These are phyloP conservation scores for Cubamyces sp. DNA, from an alignment of 768 basidiomycete genomes.

Conservation along the genomic window DNA sequence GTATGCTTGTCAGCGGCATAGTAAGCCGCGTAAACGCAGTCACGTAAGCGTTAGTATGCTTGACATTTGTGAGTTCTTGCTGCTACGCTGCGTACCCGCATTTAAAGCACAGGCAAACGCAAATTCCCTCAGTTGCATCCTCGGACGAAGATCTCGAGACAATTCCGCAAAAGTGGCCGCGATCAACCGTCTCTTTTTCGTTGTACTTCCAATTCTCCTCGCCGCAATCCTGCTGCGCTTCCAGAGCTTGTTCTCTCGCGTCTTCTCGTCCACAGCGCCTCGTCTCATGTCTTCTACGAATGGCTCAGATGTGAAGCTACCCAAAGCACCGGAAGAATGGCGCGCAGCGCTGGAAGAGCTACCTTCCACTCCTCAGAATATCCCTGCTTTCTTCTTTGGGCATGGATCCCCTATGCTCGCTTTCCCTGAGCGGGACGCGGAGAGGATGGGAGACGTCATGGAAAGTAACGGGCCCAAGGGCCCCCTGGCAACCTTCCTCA, in stretches of 20 bases:
- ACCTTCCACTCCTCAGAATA: slow-evolving; percentile 58
- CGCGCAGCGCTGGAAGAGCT: slow-evolving; percentile 55
- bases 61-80: too few relatives aligned
- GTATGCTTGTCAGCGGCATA: too few relatives aligned
- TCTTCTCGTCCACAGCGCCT: slow-evolving; percentile 12
- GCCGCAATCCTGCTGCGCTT: slow-evolving; percentile 23
- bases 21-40: too few relatives aligned
- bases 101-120: background rate
- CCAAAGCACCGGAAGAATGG: slow-evolving; percentile 52
- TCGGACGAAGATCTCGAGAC: background rate
- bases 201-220: slow-evolving; percentile 18
- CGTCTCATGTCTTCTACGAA: slow-evolving; percentile 26
- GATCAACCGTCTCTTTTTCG: background rate
- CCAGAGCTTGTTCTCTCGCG: slow-evolving; percentile 24
- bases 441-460: slow-evolving; percentile 6
- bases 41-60: too few relatives aligned
- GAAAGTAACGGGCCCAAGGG: slow-evolving; percentile 51
- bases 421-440: slow-evolving; percentile 34
- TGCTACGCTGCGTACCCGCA: too few relatives aligned
- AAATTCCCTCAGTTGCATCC: background rate
- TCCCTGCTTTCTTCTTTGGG: slow-evolving; percentile 78
- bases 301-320: slow-evolving; percentile 19
- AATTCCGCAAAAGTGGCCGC: slow-evolving; percentile 8
- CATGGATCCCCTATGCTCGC: slow-evolving; percentile 66
- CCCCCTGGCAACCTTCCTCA: slow-evolving; percentile 60